Base-by-base conservation (phyloP, 768 basidiomycete species). In the Boletus barrowsii region DNA sequence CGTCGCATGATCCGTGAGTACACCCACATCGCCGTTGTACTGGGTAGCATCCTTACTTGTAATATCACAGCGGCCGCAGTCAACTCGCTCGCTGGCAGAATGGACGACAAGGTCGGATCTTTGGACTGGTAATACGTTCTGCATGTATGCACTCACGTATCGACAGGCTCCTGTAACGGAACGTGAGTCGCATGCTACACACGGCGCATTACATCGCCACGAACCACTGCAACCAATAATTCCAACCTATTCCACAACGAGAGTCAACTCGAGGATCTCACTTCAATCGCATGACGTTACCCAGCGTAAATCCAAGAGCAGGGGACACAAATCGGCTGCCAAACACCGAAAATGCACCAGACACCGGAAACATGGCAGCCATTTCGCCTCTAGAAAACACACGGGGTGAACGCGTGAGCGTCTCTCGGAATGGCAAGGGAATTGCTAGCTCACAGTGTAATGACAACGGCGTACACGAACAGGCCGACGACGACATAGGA, bases 301-400 rank as follows among this genome's bases (percentile, higher is more conserved):
- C 81, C 39, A 81, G 68, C 18, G 82, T 81, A 60, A 84, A 85
- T 5, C 81, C 84, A 29, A 86, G 72, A 3, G 81, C 79, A 20
- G 80, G 79, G 13, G 82, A 82, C 42, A 86, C 79, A 54, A 85
- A 84, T 30, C 83, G 76, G 18, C 75, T 70, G 1, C 81, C 82
- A 55, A 84, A 83, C 20, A 74, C 70, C 17, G 83, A 79, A 64
- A 85, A 84, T 33, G 81, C 79, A 33, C 83, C 84, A 24, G 81
- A 80, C 24, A 85, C 80, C 0, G 82, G 83, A 54, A 75, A 84
- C 71, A 84, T 79, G 17, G 81, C 76, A 20, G 83, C 75, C 84
- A 88, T 86, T 63, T 86, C 84, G 11, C 84, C 84, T 32, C 80
- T 82, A 32, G 18, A 24, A 36, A 18, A 15, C n/a, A 47, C 24